Evolutionary conservation across 768 basidiomycete species (phyloP).

Genomic region (Auricularia auricula-judae): DNA sequence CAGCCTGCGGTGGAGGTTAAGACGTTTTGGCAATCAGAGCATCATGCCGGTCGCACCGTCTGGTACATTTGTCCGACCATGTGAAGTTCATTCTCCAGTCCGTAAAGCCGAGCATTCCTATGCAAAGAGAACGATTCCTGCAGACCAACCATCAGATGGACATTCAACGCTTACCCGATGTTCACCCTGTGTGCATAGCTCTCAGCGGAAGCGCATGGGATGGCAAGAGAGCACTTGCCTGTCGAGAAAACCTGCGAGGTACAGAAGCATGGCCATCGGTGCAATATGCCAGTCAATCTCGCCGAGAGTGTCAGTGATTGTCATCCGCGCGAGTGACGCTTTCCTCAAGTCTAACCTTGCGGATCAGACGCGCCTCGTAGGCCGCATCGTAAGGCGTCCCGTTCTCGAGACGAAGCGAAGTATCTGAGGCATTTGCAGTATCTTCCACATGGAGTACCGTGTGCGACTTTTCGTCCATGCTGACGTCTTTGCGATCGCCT

Average conservation of each 20-base stretch:
- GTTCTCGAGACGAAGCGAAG: too few relatives aligned
- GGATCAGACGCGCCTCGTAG: too few relatives aligned
- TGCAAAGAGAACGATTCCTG: neutral
- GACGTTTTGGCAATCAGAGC: neutral
- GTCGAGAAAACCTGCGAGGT: conserved; percentile 6
- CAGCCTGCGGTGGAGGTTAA: neutral
- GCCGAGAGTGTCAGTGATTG: neutral
- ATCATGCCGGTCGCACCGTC: neutral
- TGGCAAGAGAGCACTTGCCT: neutral
- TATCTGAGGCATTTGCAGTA: too few relatives aligned
- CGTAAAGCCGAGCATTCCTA: conserved; percentile 11
- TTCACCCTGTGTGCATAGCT: neutral
- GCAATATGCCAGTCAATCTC: conserved; percentile 7
- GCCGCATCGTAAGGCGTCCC: too few relatives aligned
- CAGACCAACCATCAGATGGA: neutral
- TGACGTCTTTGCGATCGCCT: too few relatives aligned
- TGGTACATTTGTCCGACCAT: conserved; percentile 6
- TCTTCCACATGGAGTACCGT: too few relatives aligned
- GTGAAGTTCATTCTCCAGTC: conserved; percentile 7
- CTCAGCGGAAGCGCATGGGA: neutral
- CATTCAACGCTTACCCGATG: neutral
- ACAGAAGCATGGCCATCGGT: conserved; percentile 6
- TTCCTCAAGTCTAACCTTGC: too few relatives aligned
- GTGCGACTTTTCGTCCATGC: too few relatives aligned
- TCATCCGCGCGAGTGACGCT: too few relatives aligned